A percentile compares a stretch with the other conserved stretches of the same genome.
phyloP scores from a whole-genome alignment of 345 rosid genomes.

The Lagerstroemia speciosa region DNA sequence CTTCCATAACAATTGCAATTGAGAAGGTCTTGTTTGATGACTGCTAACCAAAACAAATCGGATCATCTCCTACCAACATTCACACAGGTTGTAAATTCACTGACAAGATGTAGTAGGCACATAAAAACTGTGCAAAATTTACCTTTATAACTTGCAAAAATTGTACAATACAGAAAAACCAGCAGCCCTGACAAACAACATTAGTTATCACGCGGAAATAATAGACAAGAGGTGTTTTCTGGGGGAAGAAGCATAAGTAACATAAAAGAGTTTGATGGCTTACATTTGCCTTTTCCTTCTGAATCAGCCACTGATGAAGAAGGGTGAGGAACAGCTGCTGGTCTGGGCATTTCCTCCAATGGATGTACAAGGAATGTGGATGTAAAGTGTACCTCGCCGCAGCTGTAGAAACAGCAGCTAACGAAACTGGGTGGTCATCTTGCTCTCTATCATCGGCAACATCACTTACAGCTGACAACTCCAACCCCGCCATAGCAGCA shows the following conservation, averaged over 20 bases:
- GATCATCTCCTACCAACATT: background rate
- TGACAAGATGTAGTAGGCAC: background rate
- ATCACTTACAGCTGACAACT: slow-evolving; percentile 64
- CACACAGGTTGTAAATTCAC: background rate
- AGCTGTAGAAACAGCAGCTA: slow-evolving; percentile 93
- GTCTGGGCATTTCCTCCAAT: slow-evolving; percentile 71
- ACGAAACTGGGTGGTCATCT: slow-evolving; percentile 50
- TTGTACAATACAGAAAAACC: background rate
- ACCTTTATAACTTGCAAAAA: background rate
- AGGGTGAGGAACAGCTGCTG: slow-evolving; percentile 54
- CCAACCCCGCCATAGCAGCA: slow-evolving; percentile 71
- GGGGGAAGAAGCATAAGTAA: slow-evolving; percentile 1
- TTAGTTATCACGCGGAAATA: background rate
- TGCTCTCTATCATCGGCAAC: slow-evolving; percentile 51
- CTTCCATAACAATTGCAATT: background rate
- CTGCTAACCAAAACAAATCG: background rate
- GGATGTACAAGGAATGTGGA: slow-evolving; percentile 88
- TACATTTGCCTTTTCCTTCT: slow-evolving; percentile 92
- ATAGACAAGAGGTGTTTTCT: background rate
- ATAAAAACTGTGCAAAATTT: background rate
- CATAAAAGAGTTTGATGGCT: slow-evolving; percentile 7
- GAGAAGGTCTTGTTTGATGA: background rate
- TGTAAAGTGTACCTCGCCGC: slow-evolving; percentile 87
- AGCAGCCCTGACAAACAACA: background rate
- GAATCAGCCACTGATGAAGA: slow-evolving; percentile 98